Percentiles rank a stretch among this genome's conserved stretches.
Evolutionary conservation across 2,329 filamentous ascomycete genomes (phyloP).

Genomic region (Cladosporium velox): DNA sequence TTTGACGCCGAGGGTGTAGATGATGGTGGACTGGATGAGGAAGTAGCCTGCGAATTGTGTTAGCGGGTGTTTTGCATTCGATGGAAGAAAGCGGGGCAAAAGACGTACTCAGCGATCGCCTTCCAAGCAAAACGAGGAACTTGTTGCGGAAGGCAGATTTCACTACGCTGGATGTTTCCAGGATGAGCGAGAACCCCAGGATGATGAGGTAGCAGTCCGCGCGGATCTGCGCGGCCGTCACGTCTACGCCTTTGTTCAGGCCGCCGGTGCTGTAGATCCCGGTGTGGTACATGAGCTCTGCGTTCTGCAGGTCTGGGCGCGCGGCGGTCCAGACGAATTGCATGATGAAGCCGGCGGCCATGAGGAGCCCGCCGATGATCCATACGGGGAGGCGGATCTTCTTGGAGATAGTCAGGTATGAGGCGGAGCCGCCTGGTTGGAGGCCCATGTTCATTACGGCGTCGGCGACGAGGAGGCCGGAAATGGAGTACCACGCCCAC

Average conservation of each 20-base stretch:
- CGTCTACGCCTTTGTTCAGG: slow-evolving; percentile 41
- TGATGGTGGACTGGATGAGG: slow-evolving; percentile 44
- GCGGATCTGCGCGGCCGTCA: slow-evolving; percentile 41
- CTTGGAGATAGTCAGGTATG: slow-evolving; percentile 25
- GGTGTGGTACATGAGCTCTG: slow-evolving; percentile 46
- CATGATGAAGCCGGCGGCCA: slow-evolving; percentile 42
- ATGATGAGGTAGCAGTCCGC: slow-evolving; percentile 49
- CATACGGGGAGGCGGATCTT: slow-evolving; percentile 35
- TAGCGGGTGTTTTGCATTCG: background rate
- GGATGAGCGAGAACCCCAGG: slow-evolving; percentile 44
- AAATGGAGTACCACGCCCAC: slow-evolving; percentile 51
- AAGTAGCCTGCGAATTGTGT: slow-evolving; percentile 42
- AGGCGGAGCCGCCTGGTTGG: slow-evolving; percentile 20
- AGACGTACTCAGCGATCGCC: slow-evolving; percentile 48
- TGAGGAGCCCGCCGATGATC: slow-evolving; percentile 37
- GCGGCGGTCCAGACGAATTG: slow-evolving; percentile 49
- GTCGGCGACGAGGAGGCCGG: slow-evolving; percentile 45
- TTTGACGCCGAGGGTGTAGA: slow-evolving; percentile 47
- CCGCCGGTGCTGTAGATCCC: slow-evolving; percentile 43
- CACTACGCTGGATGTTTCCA: slow-evolving; percentile 44
- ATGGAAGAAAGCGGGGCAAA: background rate
- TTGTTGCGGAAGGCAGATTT: slow-evolving; percentile 41
- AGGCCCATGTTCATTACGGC: slow-evolving; percentile 47
- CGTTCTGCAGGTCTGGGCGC: slow-evolving; percentile 38
- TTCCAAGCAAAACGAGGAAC: slow-evolving; percentile 43